These are phyloP conservation scores for Phlegmacium glaucopus DNA, from an alignment of 768 basidiomycete species.

Conservation along the genomic window DNA sequence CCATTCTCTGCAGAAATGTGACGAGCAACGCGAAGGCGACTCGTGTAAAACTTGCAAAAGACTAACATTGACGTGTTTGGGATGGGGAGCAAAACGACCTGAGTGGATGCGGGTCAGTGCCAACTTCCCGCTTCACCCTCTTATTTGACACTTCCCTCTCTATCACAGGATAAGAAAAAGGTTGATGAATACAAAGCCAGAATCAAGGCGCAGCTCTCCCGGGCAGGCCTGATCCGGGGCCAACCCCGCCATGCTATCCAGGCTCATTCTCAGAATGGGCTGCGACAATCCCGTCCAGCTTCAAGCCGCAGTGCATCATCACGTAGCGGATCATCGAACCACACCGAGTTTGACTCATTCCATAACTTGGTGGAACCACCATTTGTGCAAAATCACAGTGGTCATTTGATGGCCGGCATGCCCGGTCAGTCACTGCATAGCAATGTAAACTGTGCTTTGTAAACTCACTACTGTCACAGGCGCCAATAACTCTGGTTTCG, in stretches of 20 bases:
- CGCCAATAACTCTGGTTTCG: conserved; percentile 35
- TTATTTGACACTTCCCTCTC: conserved; percentile 14
- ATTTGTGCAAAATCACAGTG: conserved; percentile 21
- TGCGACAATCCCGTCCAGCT: conserved; percentile 16
- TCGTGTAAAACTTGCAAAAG: conserved; percentile 81
- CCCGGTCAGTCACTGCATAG: conserved; percentile 34
- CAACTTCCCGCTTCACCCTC: background rate
- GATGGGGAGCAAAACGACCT: conserved; percentile 83
- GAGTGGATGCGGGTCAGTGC: conserved; percentile 79
- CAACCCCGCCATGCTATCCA: conserved; percentile 63
- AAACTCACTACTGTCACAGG: conserved; percentile 24
- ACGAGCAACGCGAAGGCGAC: conserved; percentile 78
- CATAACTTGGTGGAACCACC: conserved; percentile 18
- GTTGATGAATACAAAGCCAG: conserved; percentile 81
- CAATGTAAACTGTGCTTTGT: background rate
- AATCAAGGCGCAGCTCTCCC: conserved; percentile 77
- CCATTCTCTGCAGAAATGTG: conserved; percentile 65
- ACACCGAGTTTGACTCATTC: conserved; percentile 20
- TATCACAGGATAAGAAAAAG: conserved; percentile 68
- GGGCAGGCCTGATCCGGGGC: conserved; percentile 77
- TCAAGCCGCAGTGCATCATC: conserved; percentile 8
- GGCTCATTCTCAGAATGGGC: conserved; percentile 22
- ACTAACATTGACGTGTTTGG: conserved; percentile 76
- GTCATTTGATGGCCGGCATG: conserved; percentile 36
- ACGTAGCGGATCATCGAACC: conserved; percentile 10